These are phyloP conservation scores for Paxillus involutus DNA, from an alignment of 768 basidiomycete species.

Conservation along the genomic window DNA sequence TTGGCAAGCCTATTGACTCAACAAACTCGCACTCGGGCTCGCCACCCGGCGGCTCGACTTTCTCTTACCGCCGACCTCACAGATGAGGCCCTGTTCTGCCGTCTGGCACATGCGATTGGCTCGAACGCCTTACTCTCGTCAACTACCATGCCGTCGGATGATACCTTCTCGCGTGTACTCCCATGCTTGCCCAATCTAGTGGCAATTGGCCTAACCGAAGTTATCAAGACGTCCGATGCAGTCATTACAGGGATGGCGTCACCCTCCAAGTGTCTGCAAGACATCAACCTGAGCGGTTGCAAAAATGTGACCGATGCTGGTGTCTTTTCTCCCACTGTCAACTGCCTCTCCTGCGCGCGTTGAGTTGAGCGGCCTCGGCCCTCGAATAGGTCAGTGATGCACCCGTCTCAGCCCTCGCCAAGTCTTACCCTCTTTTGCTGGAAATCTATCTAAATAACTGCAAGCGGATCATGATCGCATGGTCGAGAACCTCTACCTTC, in stretches of 20 bases:
- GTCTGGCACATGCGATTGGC: constrained; percentile 67
- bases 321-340: constrained; percentile 69
- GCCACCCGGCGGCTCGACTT: constrained; percentile 87
- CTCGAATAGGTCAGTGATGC: constrained; percentile 74
- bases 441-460: constrained; percentile 94
- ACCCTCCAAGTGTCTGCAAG: constrained; percentile 77
- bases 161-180: constrained; percentile 62
- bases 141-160: constrained; percentile 67
- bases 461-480: constrained; percentile 77
- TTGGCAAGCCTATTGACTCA: too few species aligned
- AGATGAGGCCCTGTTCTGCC: constrained; percentile 64
- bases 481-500: constrained; percentile 77
- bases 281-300: constrained; percentile 89
- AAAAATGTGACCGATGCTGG: constrained; percentile 76
- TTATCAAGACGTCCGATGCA: constrained; percentile 64
- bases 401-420: constrained; percentile 74
- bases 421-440: constrained; percentile 79
- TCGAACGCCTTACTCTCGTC: constrained; percentile 88
- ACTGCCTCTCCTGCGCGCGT: constrained; percentile 86
- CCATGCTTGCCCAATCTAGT: constrained; percentile 74
- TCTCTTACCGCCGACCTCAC: constrained; percentile 59
- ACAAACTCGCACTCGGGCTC: too few species aligned
- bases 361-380: constrained; percentile 80
- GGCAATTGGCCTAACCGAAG: constrained; percentile 81
- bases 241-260: constrained; percentile 73